Evolutionary conservation across 345 rosid genomes (phyloP).

Genomic region (Hibiscus tridactylites): DNA sequence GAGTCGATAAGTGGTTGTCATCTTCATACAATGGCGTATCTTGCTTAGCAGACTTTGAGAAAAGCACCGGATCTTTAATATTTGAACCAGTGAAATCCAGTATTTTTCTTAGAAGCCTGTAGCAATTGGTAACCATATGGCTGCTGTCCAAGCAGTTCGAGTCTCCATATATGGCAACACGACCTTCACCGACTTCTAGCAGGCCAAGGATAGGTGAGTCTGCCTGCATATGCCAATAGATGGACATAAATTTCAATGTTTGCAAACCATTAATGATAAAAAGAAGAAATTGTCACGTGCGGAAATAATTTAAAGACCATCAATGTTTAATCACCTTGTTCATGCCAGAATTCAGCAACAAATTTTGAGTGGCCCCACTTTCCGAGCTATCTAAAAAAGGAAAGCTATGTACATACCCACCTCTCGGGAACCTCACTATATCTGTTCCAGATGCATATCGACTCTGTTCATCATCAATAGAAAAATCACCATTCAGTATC

Average conservation of each 20-base stretch:
- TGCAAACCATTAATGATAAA: neutral
- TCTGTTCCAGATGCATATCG: constrained; percentile 97
- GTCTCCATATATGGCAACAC: constrained; percentile 84
- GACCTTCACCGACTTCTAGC: constrained; percentile 65
- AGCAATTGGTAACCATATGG: constrained; percentile 97
- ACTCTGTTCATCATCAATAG: constrained; percentile 91
- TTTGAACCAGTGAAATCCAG: constrained; percentile 69
- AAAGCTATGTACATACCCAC: constrained; percentile 79
- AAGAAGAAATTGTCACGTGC: neutral
- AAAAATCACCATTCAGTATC: constrained; percentile 87
- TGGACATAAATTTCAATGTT: constrained; percentile 4
- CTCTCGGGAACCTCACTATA: constrained; percentile 83
- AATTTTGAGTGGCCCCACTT: constrained; percentile 90
- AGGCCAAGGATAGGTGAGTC: constrained; percentile 92
- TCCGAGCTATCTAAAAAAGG: constrained; percentile 91
- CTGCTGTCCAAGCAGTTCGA: constrained; percentile 96
- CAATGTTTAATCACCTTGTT: constrained; percentile 34
- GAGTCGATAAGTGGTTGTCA: constrained; percentile 69
- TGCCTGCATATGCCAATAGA: constrained; percentile 34
- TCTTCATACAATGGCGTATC: constrained; percentile 43
- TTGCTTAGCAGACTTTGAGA: constrained; percentile 48
- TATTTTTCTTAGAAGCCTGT: constrained; percentile 80
- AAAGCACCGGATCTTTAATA: constrained; percentile 64
- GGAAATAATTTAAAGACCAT: neutral
- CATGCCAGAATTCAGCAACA: constrained; percentile 49